Percentiles rank a stretch among this genome's conserved stretches.
Conservation (phyloP, 257 asterid species). For the Solanum neorickii region DNA sequence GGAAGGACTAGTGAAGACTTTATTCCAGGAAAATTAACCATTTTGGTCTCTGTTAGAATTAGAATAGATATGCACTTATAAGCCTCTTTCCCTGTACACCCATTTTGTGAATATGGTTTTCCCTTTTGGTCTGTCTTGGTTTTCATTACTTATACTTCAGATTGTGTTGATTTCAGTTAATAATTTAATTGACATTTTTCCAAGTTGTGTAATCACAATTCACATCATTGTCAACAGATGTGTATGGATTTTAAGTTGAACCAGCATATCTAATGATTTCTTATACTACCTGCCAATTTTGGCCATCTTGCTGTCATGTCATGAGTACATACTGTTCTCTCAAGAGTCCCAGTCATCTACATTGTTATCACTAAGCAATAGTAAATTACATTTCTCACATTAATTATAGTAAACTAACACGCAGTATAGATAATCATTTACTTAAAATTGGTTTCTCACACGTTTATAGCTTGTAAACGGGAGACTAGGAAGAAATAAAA, state of each 20-base stretch:
- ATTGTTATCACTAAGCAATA: neutral
- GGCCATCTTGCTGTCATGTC: neutral
- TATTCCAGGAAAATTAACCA: neutral
- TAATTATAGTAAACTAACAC: neutral
- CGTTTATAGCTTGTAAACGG: neutral
- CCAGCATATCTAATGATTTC: neutral
- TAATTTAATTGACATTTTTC: neutral
- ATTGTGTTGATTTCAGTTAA: neutral
- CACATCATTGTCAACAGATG: neutral
- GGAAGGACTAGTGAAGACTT: constrained; percentile 10
- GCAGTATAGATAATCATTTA: neutral
- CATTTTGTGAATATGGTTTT: constrained; percentile 10
- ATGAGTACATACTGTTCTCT: neutral
- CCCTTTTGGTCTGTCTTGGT: neutral
- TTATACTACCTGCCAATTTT: neutral
- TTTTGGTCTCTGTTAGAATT: neutral
- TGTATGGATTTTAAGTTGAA: neutral
- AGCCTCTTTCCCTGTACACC: neutral
- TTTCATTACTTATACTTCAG: neutral
- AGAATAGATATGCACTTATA: neutral
- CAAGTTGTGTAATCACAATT: neutral
- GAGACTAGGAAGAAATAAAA: neutral
- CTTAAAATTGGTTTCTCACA: neutral
- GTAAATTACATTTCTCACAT: neutral
- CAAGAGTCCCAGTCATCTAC: neutral